Evolutionary conservation across 495 filamentous ascomycete genomes (phyloP), one percentile per base, ranked within the genome.

Genomic region (Trichocladium uniseriatum): DNA sequence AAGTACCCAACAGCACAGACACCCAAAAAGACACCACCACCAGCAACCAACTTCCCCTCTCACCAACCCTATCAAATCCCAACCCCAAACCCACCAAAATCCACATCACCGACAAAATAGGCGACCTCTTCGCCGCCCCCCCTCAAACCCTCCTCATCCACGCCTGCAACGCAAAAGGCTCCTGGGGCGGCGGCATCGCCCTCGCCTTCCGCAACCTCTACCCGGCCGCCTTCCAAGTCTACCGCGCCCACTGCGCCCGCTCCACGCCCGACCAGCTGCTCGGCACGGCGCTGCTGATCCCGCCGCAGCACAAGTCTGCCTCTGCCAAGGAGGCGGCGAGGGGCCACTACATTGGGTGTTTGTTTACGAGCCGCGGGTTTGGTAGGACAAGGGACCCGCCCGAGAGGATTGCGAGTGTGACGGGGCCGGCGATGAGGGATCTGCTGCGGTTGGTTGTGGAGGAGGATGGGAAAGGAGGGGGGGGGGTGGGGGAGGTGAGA

Each of bases 81-180:
- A 21, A 19, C 36, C 3, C 43, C 39, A 20, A 11, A 15, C 19
- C 41, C 6, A 21, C 22, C 39, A 31, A 20, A 11, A 44, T 60
- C 51, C 49, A 24, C 42, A 35, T 59, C 27, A 38, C 38, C 22
- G 39, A 57, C 24, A 34, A 49, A 6, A 11, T 18, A 0, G 55
- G 53, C 44, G 46, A 66, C 47, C 34, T 63, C 38, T 65, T 65
- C 49, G 32, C 44, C 19, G 55, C 55, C n/a, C 59, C 61, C 6
- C 48, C 52, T 15, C 38, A 49, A 32, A 43, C 57, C 6, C 46
- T 63, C 31, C 48, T 66, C 35, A 65, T 64, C 50, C 55, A 61
- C 55, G 53, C 61, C 20, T 64, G 61, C 53, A 64, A 63, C 49
- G 15, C 32, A 31, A 7, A 49, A 10, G 61, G 59, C 31, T 45